A percentile compares a stretch with the other conserved stretches of the same genome.
Conservation (phyloP, 371 early-diverging fungal genomes). For the Umbelopsis sp. region DNA sequence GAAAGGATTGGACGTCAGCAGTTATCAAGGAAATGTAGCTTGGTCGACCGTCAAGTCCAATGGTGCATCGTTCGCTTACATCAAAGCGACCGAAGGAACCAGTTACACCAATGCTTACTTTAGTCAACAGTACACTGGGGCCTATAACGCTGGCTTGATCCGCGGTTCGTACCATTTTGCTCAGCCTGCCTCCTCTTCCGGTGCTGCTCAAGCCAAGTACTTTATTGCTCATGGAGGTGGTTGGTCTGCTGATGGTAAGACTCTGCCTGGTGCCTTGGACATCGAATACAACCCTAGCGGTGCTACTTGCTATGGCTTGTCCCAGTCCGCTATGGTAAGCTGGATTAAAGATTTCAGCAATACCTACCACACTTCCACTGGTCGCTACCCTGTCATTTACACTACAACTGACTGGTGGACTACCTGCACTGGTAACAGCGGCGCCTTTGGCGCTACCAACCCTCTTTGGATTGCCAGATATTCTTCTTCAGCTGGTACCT, state of each 20-base stretch:
- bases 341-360: conserved; percentile 30
- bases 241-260: conserved; percentile 30
- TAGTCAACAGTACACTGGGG: conserved; percentile 22
- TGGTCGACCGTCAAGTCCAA: conserved; percentile 22
- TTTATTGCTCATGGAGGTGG: conserved; percentile 32
- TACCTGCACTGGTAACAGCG: conserved; percentile 28
- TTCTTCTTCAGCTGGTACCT: conserved; percentile 20
- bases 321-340: conserved; percentile 25
- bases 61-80: conserved; percentile 26
- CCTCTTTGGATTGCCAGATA: conserved; percentile 31
- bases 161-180: conserved; percentile 37
- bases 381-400: conserved; percentile 30
- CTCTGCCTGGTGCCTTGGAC: conserved; percentile 33
- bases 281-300: conserved; percentile 24
- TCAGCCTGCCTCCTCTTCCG: conserved; percentile 26
- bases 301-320: conserved; percentile 25
- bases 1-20: conserved; percentile 24
- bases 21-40: conserved; percentile 24
- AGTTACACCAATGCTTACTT: conserved; percentile 23
- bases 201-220: conserved; percentile 28
- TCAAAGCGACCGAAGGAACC: conserved; percentile 33
- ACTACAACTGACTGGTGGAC: conserved; percentile 32
- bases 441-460: conserved; percentile 23
- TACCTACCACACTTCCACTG: conserved; percentile 25
- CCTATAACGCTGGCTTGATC: conserved; percentile 25